Evolutionary conservation across 768 basidiomycete species (phyloP).

Genomic region (Termitomyces sp.): DNA sequence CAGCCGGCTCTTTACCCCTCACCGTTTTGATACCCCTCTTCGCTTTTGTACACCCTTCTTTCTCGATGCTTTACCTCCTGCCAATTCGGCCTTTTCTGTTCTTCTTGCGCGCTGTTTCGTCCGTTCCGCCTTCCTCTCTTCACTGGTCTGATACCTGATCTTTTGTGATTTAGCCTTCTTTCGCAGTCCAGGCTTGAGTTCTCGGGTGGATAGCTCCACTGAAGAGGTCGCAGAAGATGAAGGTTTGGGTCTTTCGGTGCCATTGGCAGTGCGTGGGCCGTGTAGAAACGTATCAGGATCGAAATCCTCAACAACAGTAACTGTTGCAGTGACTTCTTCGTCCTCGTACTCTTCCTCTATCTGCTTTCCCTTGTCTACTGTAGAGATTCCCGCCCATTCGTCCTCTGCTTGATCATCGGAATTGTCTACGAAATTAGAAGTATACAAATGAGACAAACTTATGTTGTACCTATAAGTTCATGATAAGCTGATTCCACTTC

Average conservation of each 20-base stretch:
- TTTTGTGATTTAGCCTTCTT: conserved; percentile 32
- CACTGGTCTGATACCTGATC: conserved; percentile 66
- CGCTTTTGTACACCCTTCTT: conserved; percentile 24
- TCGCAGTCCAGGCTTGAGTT: conserved; percentile 11
- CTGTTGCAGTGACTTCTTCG: conserved; percentile 81
- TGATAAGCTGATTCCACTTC: conserved; percentile 74
- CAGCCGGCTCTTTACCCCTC: not conserved
- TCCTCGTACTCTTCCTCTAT: conserved; percentile 73
- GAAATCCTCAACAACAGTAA: conserved; percentile 90
- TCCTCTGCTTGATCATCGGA: conserved; percentile 34
- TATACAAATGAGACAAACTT: not conserved
- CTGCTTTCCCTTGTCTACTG: conserved; percentile 26
- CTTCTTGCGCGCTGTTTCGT: conserved; percentile 59
- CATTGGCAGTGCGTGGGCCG: conserved; percentile 24
- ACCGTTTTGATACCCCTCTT: conserved; percentile 16
- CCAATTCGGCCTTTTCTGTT: conserved; percentile 66
- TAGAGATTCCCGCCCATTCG: conserved; percentile 42
- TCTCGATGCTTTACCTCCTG: conserved; percentile 56
- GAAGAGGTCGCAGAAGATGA: not conserved
- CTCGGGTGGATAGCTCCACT: not conserved
- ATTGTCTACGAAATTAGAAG: conserved; percentile 8
- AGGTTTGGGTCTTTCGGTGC: not conserved
- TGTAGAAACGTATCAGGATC: conserved; percentile 62
- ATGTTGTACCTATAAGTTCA: conserved; percentile 35
- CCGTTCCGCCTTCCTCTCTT: conserved; percentile 54